A percentile compares a stretch with the other conserved stretches of the same genome.
Conservation (phyloP, 2,329 filamentous ascomycete species). For the Lanzia echinophila region DNA sequence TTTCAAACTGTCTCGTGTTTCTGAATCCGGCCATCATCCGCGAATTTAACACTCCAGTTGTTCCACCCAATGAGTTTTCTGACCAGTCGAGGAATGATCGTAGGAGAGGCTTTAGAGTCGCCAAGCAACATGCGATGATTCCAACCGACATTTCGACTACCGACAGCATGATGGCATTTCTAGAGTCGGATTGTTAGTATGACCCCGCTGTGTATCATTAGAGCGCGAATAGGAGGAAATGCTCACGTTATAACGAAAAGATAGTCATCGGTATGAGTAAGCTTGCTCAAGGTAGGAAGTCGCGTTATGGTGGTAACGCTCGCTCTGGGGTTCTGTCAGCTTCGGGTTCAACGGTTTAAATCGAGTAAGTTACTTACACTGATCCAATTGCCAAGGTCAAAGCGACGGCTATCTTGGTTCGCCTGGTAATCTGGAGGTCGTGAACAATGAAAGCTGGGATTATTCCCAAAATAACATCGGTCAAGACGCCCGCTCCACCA, state of each 20-base stretch:
- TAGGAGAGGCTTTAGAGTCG: slow-evolving; percentile 24
- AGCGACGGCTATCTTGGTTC: slow-evolving; percentile 33
- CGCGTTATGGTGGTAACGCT: slow-evolving; percentile 27
- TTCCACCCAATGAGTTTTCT: background rate
- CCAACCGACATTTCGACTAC: slow-evolving; percentile 23
- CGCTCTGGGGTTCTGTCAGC: slow-evolving; percentile 14
- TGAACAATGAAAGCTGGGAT: slow-evolving; percentile 36
- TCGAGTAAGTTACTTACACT: slow-evolving; percentile 28
- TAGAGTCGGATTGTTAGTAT: background rate
- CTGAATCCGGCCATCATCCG: background rate
- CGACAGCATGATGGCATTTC: slow-evolving; percentile 9
- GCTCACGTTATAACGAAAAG: slow-evolving; percentile 22
- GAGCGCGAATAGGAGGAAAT: slow-evolving; percentile 11
- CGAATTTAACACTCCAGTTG: background rate
- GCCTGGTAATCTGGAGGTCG: slow-evolving; percentile 33
- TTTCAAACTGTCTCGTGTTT: background rate
- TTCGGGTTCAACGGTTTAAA: background rate
- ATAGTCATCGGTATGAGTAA: slow-evolving; percentile 20
- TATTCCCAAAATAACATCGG: slow-evolving; percentile 35
- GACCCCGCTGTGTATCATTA: no score
- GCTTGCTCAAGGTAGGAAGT: slow-evolving; percentile 21
- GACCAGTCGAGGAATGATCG: slow-evolving; percentile 17
- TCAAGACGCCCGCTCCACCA: slow-evolving; percentile 32
- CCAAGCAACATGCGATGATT: slow-evolving; percentile 19
- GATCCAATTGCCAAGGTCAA: slow-evolving; percentile 30